These are phyloP conservation scores for Rhizopogon roseolus DNA, from an alignment of 768 basidiomycete genomes.

Conservation along the genomic window DNA sequence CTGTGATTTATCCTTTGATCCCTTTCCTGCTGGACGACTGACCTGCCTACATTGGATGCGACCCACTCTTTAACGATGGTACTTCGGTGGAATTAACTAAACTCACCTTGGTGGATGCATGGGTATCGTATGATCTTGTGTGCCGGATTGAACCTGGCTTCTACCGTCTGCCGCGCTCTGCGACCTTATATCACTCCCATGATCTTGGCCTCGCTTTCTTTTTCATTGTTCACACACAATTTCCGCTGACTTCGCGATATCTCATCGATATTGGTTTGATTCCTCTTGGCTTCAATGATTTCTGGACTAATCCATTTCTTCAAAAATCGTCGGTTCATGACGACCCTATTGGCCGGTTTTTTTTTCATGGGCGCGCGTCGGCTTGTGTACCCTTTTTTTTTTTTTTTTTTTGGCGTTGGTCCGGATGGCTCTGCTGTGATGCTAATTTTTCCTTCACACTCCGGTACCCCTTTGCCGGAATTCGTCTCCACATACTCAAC, in stretches of 20 bases:
- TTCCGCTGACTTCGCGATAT: neutral
- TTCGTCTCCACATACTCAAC: neutral
- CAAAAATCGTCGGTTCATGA: neutral
- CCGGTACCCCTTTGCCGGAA: neutral
- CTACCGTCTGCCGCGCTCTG: neutral
- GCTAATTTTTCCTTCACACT: neutral
- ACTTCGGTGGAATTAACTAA: neutral
- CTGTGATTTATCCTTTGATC: neutral
- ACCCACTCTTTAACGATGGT: neutral
- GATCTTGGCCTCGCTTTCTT: neutral
- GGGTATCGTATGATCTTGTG: neutral
- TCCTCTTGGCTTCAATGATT: too few species aligned
- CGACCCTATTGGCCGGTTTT: too few species aligned
- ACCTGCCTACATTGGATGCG: neutral
- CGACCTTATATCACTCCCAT: neutral
- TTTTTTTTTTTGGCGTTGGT: too few species aligned
- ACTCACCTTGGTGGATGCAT: neutral
- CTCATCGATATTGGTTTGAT: neutral
- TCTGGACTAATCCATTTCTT: neutral
- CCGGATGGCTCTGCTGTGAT: neutral
- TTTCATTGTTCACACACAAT: neutral
- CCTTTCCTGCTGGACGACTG: neutral
- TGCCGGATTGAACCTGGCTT: neutral
- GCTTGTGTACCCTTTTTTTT: neutral
- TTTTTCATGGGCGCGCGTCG: neutral